Base-by-base conservation (phyloP, 768 basidiomycete genomes). In the Termitomyces bulborhizus region DNA sequence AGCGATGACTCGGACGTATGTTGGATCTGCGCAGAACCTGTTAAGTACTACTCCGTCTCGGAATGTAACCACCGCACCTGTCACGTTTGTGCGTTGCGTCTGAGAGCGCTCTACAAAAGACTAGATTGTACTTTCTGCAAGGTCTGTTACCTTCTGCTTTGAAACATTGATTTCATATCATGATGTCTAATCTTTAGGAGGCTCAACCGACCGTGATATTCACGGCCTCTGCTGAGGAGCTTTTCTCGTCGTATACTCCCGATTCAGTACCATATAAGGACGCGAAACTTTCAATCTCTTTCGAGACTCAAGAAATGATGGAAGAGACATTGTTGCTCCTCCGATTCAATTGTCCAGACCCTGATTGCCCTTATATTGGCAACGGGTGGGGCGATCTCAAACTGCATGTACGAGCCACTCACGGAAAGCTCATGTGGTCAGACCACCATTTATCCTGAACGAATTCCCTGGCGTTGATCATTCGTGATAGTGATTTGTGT, bases 71-170 rank as follows among this genome's bases (percentile, higher is more conserved):
- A 99, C 66, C 77, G 90, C 50, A 98, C 93, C 3, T 98, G 96
- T 75, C 94, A 97, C 70, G 86, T 95, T 57, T 99, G 96, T 65
- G 86, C 90, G 0, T 71, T 98, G 49, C 82, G 96, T 6, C 70
- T 98, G 29, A 73, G 96, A 39, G 93, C 93, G 3, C 73, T 98
- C 46, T 99, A 97, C 77, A 98, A 98, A 76, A 95, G 90, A 68
- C 75, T 72, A 41, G 90, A 94, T 13, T 98, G 96, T 66, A 92
- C 96, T 0, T 97, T 97, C 68, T 99, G 96, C 79, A 98, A 98
- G 82, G 93, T 88, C 51, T 11, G 79, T 69, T 13, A 32, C 39
- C 7, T 54, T 36, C 36, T 41, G 29, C 34, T 55, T 31, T 21
- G 45, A 47, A 42, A 24, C 21, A 16, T 49, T 15, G 29, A 6